Evolutionary conservation across 202 grass and related monocot genomes (phyloP).

Genomic region (Saccharum hybrid): DNA sequence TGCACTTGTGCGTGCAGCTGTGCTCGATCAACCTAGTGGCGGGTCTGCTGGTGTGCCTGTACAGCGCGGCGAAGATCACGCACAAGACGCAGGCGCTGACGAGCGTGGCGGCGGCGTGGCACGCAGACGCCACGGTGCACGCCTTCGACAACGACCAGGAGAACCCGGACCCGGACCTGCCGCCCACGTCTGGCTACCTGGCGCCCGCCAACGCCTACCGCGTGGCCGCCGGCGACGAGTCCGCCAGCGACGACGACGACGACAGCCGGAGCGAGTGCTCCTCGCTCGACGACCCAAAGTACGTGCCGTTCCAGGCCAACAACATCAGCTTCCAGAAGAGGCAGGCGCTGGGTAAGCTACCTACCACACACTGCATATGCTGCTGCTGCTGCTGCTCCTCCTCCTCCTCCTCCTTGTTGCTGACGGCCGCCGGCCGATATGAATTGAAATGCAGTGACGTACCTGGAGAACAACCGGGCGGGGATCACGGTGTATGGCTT

Average conservation of each 20-base stretch:
- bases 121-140: conserved; percentile 77
- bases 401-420: background rate
- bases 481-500: conserved; percentile 93
- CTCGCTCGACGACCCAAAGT: conserved; percentile 50
- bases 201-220: conserved; percentile 53
- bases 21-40: conserved; percentile 64
- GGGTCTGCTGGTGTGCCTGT: conserved; percentile 72
- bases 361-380: too few relatives aligned
- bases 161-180: conserved; percentile 52
- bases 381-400: background rate
- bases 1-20: conserved; percentile 46
- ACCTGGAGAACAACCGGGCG: conserved; percentile 90
- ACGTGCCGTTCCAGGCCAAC: conserved; percentile 51
- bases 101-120: conserved; percentile 84
- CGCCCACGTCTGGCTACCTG: conserved; percentile 44
- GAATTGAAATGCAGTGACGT: conserved; percentile 64
- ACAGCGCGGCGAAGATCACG: conserved; percentile 90
- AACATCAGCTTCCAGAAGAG: conserved; percentile 75
- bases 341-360: conserved; percentile 72
- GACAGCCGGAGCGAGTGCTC: conserved; percentile 45
- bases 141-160: conserved; percentile 55
- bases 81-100: conserved; percentile 93
- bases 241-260: conserved; percentile 25
- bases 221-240: conserved; percentile 46
- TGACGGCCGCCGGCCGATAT: too few relatives aligned